phyloP scores from a whole-genome alignment of 2,329 filamentous ascomycete genomes.

The Paecilomyces fulvus region DNA sequence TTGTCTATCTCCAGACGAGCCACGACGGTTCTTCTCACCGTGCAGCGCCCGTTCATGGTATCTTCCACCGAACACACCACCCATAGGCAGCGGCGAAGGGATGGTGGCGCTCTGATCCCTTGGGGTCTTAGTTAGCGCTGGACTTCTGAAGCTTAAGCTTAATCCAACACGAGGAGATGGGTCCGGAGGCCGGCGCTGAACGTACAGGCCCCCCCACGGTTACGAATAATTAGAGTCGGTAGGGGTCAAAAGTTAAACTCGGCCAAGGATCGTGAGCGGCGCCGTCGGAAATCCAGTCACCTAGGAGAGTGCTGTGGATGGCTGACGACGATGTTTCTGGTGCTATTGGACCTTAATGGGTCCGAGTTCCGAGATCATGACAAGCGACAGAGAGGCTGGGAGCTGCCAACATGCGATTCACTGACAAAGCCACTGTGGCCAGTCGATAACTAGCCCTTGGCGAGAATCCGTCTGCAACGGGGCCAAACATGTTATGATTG shows the following conservation, averaged over 20 bases:
- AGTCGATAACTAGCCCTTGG: not conserved
- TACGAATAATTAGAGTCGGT: not conserved
- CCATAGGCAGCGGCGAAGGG: conserved; percentile 1
- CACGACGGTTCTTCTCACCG: not conserved
- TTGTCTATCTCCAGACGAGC: not conserved
- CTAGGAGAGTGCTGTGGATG: not conserved
- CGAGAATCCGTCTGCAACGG: not conserved
- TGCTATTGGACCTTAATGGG: not conserved
- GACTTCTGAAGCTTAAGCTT: conserved; percentile 36
- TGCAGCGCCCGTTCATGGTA: conserved; percentile 11
- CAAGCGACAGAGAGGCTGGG: not conserved
- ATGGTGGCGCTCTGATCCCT: conserved; percentile 26
- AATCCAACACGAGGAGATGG: conserved; percentile 32
- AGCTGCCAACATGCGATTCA: not conserved
- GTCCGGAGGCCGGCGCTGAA: not conserved
- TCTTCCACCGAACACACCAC: conserved; percentile 4
- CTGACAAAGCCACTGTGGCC: not conserved
- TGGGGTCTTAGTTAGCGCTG: conserved; percentile 23
- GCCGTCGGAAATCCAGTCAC: not conserved
- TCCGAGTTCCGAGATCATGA: not conserved
- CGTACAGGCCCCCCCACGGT: not conserved
- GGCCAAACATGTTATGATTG: not conserved
- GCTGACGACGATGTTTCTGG: not conserved
- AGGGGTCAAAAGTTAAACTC: not conserved
- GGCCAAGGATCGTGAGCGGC: not conserved